Evolutionary conservation across 1,284 basidiomycete genomes (phyloP).

Genomic region (Sporisorium graminicola): DNA sequence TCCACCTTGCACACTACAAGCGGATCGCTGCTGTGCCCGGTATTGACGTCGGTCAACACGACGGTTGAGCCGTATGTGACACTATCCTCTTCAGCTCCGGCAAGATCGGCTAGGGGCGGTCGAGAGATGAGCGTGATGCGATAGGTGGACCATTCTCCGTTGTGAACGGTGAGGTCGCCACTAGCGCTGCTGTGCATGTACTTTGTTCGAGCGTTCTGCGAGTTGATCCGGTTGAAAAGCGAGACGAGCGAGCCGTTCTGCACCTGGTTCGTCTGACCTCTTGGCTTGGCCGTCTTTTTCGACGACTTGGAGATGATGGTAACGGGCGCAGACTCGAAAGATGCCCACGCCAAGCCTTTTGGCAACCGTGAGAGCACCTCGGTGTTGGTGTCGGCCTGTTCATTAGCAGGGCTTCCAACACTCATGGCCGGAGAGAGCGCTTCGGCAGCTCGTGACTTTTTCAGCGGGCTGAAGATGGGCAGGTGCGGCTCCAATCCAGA

Average conservation of each 20-base stretch:
- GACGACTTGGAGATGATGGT: constrained; percentile 96
- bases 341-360: constrained; percentile 76
- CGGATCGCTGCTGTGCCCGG: constrained; percentile 86
- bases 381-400: constrained; percentile 16
- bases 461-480: constrained; percentile 49
- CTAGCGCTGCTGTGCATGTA: constrained; percentile 80
- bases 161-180: constrained; percentile 84
- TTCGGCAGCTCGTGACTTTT: constrained; percentile 36
- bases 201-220: constrained; percentile 95
- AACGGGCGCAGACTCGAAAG: constrained; percentile 89
- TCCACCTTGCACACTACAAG: constrained; percentile 92
- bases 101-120: constrained; percentile 56
- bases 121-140: constrained; percentile 77
- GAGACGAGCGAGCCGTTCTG: constrained; percentile 89
- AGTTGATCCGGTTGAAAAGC: constrained; percentile 95
- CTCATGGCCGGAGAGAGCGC: constrained; percentile 31
- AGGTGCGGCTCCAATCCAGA: constrained; percentile 41
- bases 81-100: constrained; percentile 53
- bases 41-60: constrained; percentile 83
- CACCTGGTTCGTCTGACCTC: constrained; percentile 91
- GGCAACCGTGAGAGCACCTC: constrained; percentile 43
- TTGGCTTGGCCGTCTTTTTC: constrained; percentile 94
- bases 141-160: constrained; percentile 91
- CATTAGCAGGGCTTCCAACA: constrained; percentile 20
- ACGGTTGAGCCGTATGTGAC: constrained; percentile 93